Percentiles rank a stretch among this genome's conserved stretches.
Evolutionary conservation across 163 green algal genomes (phyloP).

Genomic region (Volvox carteri): DNA sequence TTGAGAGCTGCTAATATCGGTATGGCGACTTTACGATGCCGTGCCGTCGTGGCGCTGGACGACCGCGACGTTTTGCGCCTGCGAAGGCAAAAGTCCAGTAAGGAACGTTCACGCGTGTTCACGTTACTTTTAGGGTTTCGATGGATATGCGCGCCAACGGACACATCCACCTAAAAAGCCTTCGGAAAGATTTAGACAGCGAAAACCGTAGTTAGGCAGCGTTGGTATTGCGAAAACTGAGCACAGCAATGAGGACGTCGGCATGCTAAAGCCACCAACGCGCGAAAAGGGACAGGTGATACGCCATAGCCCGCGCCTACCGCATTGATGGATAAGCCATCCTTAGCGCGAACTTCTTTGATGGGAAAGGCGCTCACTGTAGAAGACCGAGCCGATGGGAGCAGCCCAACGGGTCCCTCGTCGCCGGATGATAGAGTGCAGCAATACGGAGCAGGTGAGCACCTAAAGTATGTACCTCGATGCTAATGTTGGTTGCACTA

Average conservation of each 20-base stretch:
- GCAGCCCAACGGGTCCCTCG: too few species aligned
- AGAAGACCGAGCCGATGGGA: neutral
- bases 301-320: neutral
- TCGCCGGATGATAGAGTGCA: neutral
- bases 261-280: neutral
- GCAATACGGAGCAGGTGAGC: neutral
- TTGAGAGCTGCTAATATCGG: too few species aligned
- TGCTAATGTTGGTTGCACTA: neutral
- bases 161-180: neutral
- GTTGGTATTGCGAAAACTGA: neutral
- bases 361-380: neutral
- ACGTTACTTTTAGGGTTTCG: slow-evolving; percentile 6
- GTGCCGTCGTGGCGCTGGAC: neutral
- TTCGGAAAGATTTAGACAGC: neutral
- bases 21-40: neutral
- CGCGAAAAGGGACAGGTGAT: neutral
- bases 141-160: neutral
- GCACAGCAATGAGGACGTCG: neutral
- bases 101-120: too few species aligned
- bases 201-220: too few species aligned
- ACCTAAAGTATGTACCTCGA: neutral
- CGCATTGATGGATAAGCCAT: neutral
- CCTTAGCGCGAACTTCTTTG: neutral
- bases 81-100: neutral
- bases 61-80: neutral